Evolutionary conservation across 2,329 filamentous ascomycete genomes (phyloP), one percentile per base, ranked within the genome.

Genomic region (Cladorrhinum sp.): DNA sequence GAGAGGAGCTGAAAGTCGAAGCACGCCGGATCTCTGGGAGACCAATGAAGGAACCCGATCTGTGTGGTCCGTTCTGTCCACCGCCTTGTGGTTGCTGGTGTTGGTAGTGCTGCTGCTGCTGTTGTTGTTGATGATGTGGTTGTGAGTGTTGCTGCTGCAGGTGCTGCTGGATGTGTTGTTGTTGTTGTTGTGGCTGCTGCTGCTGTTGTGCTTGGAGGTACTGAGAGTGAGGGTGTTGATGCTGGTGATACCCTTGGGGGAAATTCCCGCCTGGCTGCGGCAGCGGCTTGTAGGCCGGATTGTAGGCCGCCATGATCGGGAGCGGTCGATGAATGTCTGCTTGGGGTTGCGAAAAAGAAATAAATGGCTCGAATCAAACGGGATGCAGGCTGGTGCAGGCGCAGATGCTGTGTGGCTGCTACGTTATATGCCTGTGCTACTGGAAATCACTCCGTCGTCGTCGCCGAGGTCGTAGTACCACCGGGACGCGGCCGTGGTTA

Each of bases 11-110:
- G 70, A 87, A 83, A 2, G 81, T 83, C 16, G 85, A 86, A 13
- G 78, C 79, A 29, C 83, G 78, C 50, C 83, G 78, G 60, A 87
- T 85, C 1, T 82, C 83, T 2, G 85, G 85, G 38, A 88, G 71
- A 1, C 82, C 82, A 22, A 80, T 74, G 63, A 87, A 87, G 1
- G 82, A 84, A 1, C 79, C 75, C 10, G 77, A 73, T 29, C 79
- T 76, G 41, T 76, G 72, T 36, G 77, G 73, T n/a, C 66, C 66
- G 51, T 69, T 68, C 16, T 68, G 27, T 56, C 61, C 49, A 51
- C 62, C 54, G 49, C 65, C 50, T 18, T 65, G 61, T 13, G 63
- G 66, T 13, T 61, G 62, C 8, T 62, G 62, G 9, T 57, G 52
- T 4, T 61, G 56, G 22, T 63, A 64, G 16, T 62, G 62, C 55